Conservation (phyloP, 2,329 filamentous ascomycete genomes). For the Penicillium capsulatum region DNA sequence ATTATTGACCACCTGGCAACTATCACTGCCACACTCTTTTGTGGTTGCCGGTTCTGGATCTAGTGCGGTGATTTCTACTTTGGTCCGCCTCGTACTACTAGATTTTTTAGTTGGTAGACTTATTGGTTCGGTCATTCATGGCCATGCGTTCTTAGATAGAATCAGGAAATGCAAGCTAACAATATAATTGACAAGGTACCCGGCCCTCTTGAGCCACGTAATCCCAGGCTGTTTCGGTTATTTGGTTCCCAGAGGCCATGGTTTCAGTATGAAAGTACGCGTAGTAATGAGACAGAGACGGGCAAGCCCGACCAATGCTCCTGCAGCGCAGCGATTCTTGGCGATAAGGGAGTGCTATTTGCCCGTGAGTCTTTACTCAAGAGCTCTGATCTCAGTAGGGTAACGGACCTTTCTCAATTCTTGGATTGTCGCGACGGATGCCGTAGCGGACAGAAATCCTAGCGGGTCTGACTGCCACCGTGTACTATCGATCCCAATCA, state of each 20-base stretch:
- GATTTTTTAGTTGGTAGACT: constrained; percentile 7
- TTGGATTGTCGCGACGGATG: constrained; percentile 8
- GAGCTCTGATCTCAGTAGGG: constrained; percentile 5
- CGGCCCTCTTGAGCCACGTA: constrained; percentile 6
- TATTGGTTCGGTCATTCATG: constrained; percentile 7
- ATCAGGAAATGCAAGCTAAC: constrained; percentile 11
- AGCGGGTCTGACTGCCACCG: constrained; percentile 9
- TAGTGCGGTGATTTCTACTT: constrained; percentile 9
- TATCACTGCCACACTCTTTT: constrained; percentile 9
- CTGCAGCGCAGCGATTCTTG: constrained; percentile 10
- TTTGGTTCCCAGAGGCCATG: constrained; percentile 7
- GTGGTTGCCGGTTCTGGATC: constrained; percentile 7
- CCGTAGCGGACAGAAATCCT: constrained; percentile 8
- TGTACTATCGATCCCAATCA: constrained; percentile 29
- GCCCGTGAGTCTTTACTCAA: constrained; percentile 5
- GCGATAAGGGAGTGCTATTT: constrained; percentile 8
- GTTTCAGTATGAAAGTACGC: constrained; percentile 11
- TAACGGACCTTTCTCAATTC: constrained; percentile 10
- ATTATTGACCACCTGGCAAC: constrained; percentile 7
- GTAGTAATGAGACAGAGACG: constrained; percentile 11
- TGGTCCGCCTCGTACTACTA: constrained; percentile 9
- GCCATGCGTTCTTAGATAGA: constrained; percentile 10
- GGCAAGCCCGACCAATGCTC: constrained; percentile 10
- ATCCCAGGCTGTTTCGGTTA: constrained; percentile 9
- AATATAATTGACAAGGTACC: constrained; percentile 9